These are phyloP conservation scores for Ganoderma resinaceum DNA, from an alignment of 1,284 basidiomycete species.

Conservation along the genomic window DNA sequence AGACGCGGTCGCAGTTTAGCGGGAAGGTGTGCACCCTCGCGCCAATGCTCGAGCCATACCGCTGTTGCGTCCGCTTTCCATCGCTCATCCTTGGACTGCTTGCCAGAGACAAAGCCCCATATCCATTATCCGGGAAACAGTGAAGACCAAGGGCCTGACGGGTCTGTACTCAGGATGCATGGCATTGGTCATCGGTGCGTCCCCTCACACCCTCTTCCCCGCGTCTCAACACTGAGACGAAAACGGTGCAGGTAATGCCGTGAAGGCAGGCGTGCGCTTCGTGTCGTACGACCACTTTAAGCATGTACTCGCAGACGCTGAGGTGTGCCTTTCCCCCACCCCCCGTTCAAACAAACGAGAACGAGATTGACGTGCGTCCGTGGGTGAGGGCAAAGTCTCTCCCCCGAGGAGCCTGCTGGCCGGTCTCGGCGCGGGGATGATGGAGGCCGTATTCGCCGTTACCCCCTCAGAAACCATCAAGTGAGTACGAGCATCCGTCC, in stretches of 20 bases:
- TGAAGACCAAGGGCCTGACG: conserved; percentile 73
- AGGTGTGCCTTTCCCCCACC: conserved; percentile 58
- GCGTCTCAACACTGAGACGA: neutral
- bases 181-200: conserved; percentile 81
- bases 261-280: conserved; percentile 95
- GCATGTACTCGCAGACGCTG: conserved; percentile 77
- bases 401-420: conserved; percentile 87
- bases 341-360: conserved; percentile 1
- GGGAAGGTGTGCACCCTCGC: conserved; percentile 60
- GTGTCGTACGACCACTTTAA: conserved; percentile 97
- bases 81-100: neutral
- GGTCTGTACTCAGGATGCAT: conserved; percentile 90
- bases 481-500: conserved; percentile 52
- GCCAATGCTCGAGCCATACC: neutral
- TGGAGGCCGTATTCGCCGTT: conserved; percentile 93
- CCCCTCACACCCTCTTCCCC: neutral
- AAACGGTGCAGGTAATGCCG: conserved; percentile 60
- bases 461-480: conserved; percentile 99
- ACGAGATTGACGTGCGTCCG: conserved; percentile 17
- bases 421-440: conserved; percentile 94
- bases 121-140: conserved; percentile 72
- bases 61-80: neutral
- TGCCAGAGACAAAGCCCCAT: conserved; percentile 70
- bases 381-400: conserved; percentile 83
- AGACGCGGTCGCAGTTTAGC: conserved; percentile 84